Evolutionary conservation across 1,284 basidiomycete genomes (phyloP).

Genomic region (Sutorius eximius): DNA sequence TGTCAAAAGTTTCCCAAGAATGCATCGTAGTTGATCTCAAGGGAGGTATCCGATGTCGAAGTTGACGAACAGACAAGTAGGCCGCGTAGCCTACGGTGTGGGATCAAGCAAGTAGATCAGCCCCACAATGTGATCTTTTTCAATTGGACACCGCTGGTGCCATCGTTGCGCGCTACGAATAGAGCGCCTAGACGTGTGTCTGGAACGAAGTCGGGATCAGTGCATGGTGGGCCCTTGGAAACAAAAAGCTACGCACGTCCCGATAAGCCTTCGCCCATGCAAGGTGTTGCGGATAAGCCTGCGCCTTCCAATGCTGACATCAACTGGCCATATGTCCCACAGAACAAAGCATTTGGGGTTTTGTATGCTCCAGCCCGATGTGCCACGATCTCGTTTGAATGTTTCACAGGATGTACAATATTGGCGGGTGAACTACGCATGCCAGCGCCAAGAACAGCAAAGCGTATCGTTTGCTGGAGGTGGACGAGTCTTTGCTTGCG

Average conservation of each 20-base stretch:
- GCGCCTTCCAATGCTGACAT: slow-evolving; percentile 43
- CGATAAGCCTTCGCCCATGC: slow-evolving; percentile 37
- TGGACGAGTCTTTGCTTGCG: slow-evolving; percentile 37
- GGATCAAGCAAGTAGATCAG: slow-evolving; percentile 21
- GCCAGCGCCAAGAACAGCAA: slow-evolving; percentile 47
- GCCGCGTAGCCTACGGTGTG: not conserved
- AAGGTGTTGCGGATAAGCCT: slow-evolving; percentile 43
- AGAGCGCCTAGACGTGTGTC: slow-evolving; percentile 47
- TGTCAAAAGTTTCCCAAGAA: not conserved
- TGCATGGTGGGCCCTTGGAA: not conserved
- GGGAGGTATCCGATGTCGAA: not conserved
- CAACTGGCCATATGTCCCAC: slow-evolving; percentile 52
- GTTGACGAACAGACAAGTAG: not conserved
- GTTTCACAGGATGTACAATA: slow-evolving; percentile 14
- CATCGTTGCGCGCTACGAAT: slow-evolving; percentile 41
- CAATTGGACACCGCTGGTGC: slow-evolving; percentile 38
- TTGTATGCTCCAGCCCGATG: slow-evolving; percentile 22
- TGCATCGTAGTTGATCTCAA: not conserved
- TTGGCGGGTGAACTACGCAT: slow-evolving; percentile 42
- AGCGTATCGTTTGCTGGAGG: slow-evolving; percentile 43
- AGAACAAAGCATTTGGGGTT: slow-evolving; percentile 38
- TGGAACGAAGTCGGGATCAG: slow-evolving; percentile 15
- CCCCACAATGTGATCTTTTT: slow-evolving; percentile 50
- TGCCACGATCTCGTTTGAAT: slow-evolving; percentile 2
- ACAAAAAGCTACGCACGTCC: slow-evolving; percentile 34